Conservation (phyloP, 2,329 filamentous ascomycete genomes). For the Botrytis cinerea region DNA sequence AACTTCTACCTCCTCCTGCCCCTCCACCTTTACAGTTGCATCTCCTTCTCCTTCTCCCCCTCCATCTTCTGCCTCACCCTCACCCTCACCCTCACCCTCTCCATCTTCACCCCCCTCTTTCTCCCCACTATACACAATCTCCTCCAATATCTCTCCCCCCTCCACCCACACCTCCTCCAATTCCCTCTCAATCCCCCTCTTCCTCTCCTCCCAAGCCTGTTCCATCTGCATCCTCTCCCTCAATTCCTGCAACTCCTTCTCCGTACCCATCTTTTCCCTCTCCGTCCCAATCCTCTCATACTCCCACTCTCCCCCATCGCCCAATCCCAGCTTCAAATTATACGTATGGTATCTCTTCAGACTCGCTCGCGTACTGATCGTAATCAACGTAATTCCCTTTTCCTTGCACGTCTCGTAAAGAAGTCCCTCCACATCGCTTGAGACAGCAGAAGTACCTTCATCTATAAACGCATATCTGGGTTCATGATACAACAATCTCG, state of each 20-base stretch:
- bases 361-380: conserved; percentile 90
- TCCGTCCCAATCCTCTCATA: conserved; percentile 93
- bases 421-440: conserved; percentile 89
- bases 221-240: conserved; percentile 79
- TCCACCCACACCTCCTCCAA: conserved; percentile 52
- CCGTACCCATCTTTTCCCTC: conserved; percentile 88
- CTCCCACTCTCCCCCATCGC: conserved; percentile 81
- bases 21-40: background rate
- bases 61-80: too few species aligned
- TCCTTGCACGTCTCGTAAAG: conserved; percentile 93
- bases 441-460: conserved; percentile 92
- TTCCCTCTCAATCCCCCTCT: conserved; percentile 80
- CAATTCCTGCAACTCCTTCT: conserved; percentile 85
- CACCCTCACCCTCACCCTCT: too few species aligned
- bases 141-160: conserved; percentile 35
- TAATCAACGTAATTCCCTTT: conserved; percentile 91
- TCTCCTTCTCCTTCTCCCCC: background rate
- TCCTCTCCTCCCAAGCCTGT: conserved; percentile 77
- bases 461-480: conserved; percentile 93
- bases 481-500: conserved; percentile 89
- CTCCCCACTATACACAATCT: conserved; percentile 26
- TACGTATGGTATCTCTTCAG: conserved; percentile 95
- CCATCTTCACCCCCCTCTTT: background rate
- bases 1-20: background rate
- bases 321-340: conserved; percentile 81